Evolutionary conservation across 1,284 basidiomycete genomes (phyloP).

Genomic region (Trametes hirsuta): DNA sequence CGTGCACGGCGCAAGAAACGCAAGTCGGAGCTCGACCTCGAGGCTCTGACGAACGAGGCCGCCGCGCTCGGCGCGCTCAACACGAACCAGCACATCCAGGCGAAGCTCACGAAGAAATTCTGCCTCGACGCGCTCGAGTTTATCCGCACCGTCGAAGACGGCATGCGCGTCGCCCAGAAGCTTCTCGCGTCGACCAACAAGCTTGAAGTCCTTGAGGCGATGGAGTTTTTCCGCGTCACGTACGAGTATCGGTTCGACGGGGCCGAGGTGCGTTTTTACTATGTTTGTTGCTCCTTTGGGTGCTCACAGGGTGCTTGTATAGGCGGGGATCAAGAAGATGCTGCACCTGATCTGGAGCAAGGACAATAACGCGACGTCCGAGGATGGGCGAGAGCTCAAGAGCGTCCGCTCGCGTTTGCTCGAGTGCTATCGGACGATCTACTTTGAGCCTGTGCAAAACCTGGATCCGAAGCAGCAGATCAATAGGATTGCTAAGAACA

Average conservation of each 20-base stretch:
- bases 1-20: conserved; percentile 52
- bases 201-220: conserved; percentile 92
- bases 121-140: conserved; percentile 88
- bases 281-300: not conserved
- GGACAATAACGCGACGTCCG: conserved; percentile 85
- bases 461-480: conserved; percentile 85
- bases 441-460: conserved; percentile 81
- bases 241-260: conserved; percentile 83
- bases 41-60: conserved; percentile 68
- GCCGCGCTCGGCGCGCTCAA: conserved; percentile 68
- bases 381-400: conserved; percentile 88
- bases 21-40: conserved; percentile 70
- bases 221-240: conserved; percentile 92
- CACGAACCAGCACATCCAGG: conserved; percentile 64
- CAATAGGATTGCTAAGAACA: conserved; percentile 95
- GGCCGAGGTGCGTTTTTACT: conserved; percentile 61
- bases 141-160: conserved; percentile 81
- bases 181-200: conserved; percentile 92
- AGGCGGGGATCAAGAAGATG: conserved; percentile 94
- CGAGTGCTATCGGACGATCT: conserved; percentile 88
- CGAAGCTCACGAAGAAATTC: conserved; percentile 87
- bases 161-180: conserved; percentile 76
- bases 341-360: conserved; percentile 98
- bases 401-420: conserved; percentile 87
- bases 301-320: not conserved